Evolutionary conservation across 768 basidiomycete genomes (phyloP).

Genomic region (Psilocybe tampanensis): DNA sequence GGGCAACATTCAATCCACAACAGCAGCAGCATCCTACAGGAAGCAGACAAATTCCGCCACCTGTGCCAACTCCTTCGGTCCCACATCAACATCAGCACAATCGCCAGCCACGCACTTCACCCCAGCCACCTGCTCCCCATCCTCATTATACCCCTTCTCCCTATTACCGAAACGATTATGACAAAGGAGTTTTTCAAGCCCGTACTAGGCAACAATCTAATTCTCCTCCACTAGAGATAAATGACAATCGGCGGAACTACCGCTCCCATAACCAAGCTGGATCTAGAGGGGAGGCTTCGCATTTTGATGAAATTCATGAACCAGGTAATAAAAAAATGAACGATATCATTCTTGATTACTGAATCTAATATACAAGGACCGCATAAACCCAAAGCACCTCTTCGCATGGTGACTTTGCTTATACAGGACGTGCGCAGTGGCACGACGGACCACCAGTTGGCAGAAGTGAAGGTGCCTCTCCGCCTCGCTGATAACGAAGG

Average conservation of each 20-base stretch:
- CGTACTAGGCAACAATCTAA: neutral
- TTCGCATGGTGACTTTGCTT: conserved; percentile 65
- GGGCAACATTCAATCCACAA: no score
- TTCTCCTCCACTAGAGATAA: conserved; percentile 15
- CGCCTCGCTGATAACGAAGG: conserved; percentile 45
- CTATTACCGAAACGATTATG: conserved; percentile 38
- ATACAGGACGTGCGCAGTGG: conserved; percentile 65
- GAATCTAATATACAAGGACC: neutral
- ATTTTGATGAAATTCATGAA: neutral
- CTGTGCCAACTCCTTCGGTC: neutral
- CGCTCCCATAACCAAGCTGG: neutral
- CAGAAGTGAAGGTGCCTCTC: conserved; percentile 67
- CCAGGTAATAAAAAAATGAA: neutral
- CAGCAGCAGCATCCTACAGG: no score
- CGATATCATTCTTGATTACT: neutral
- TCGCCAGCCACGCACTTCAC: neutral
- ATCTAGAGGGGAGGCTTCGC: neutral
- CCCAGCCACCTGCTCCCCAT: neutral
- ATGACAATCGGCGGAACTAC: conserved; percentile 2
- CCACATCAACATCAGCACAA: neutral
- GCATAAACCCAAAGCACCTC: conserved; percentile 19
- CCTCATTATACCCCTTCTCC: conserved; percentile 7
- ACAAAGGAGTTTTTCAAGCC: conserved; percentile 7
- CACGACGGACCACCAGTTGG: conserved; percentile 56
- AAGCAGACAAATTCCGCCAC: no score